phyloP scores from a whole-genome alignment of 140 eudicot species.

The Senecio squalidus region DNA sequence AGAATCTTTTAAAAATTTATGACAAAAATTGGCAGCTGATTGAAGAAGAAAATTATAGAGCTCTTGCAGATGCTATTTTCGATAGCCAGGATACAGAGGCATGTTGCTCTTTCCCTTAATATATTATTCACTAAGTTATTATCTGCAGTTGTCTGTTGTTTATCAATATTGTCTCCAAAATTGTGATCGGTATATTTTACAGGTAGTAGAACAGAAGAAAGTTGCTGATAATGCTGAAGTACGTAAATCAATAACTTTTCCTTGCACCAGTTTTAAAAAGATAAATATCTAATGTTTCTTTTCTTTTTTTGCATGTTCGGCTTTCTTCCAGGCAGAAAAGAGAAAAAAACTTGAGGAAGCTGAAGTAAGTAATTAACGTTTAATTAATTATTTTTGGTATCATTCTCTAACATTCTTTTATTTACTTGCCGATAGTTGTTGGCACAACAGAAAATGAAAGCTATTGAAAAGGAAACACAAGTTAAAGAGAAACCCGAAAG shows the following conservation, averaged over 20 bases:
- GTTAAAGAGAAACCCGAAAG: conserved; percentile 50
- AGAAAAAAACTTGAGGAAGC: conserved; percentile 16
- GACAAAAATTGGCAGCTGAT: conserved; percentile 81
- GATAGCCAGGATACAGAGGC: conserved; percentile 61
- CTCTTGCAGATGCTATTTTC: conserved; percentile 85
- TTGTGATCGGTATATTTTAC: conserved; percentile 11
- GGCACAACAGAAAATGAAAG: conserved; percentile 18
- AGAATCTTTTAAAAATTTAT: conserved; percentile 53
- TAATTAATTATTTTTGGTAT: conserved; percentile 2
- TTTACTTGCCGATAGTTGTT: conserved; percentile 5
- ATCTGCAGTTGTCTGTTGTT: neutral
- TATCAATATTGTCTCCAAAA: neutral
- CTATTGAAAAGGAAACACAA: conserved; percentile 49
- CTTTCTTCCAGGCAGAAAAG: conserved; percentile 23
- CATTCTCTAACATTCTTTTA: neutral
- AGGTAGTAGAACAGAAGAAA: conserved; percentile 47
- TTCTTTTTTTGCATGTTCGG: conserved; percentile 4
- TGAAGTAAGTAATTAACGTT: conserved; percentile 19
- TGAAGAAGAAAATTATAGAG: conserved; percentile 79
- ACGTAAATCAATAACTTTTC: conserved; percentile 22
- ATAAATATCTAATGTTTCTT: conserved; percentile 5
- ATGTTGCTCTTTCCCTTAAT: neutral
- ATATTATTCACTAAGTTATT: neutral
- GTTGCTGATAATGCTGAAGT: conserved; percentile 40
- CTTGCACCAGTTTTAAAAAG: neutral